Percentiles rank a stretch among this genome's conserved stretches.
Conservation (phyloP, 495 filamentous ascomycete genomes). For the Antarctomyces pellizariae region DNA sequence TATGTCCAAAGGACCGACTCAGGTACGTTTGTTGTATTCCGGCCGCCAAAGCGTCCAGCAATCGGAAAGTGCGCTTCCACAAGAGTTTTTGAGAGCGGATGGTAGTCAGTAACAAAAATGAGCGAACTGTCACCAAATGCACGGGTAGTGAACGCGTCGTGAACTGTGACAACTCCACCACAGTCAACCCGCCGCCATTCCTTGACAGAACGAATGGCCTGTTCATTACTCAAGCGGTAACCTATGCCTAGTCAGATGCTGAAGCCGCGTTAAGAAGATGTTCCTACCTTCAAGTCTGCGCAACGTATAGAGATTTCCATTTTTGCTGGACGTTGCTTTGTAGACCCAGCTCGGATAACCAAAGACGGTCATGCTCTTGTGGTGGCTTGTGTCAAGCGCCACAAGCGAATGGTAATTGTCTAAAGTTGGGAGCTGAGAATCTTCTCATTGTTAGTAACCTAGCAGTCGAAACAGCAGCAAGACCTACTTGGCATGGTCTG, state of each 20-base stretch:
- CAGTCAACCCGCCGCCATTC: constrained; percentile 79
- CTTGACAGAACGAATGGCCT: constrained; percentile 62
- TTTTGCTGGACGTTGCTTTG: constrained; percentile 75
- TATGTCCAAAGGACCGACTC: constrained; percentile 81
- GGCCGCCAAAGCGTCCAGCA: constrained; percentile 26
- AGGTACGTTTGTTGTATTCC: constrained; percentile 26
- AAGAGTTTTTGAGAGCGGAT: constrained; percentile 75
- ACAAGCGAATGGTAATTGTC: constrained; percentile 82
- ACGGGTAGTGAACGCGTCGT: constrained; percentile 82
- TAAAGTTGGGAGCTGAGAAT: constrained; percentile 46
- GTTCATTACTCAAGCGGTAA: constrained; percentile 66
- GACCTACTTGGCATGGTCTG: constrained; percentile 62
- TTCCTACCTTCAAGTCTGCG: constrained; percentile 54
- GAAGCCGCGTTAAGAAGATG: neutral
- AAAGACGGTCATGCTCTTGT: constrained; percentile 52
- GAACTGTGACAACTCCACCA: constrained; percentile 62
- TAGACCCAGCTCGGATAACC: constrained; percentile 83
- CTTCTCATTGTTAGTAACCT: constrained; percentile 8
- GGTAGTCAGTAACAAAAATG: constrained; percentile 83
- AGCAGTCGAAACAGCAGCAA: neutral
- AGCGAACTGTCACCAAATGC: constrained; percentile 88
- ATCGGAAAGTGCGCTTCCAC: constrained; percentile 56
- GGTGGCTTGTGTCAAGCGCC: constrained; percentile 60
- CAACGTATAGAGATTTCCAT: constrained; percentile 64
- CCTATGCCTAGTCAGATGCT: constrained; percentile 18